These are phyloP conservation scores for Boletus insuetus DNA, from an alignment of 768 basidiomycete species.

Conservation along the genomic window DNA sequence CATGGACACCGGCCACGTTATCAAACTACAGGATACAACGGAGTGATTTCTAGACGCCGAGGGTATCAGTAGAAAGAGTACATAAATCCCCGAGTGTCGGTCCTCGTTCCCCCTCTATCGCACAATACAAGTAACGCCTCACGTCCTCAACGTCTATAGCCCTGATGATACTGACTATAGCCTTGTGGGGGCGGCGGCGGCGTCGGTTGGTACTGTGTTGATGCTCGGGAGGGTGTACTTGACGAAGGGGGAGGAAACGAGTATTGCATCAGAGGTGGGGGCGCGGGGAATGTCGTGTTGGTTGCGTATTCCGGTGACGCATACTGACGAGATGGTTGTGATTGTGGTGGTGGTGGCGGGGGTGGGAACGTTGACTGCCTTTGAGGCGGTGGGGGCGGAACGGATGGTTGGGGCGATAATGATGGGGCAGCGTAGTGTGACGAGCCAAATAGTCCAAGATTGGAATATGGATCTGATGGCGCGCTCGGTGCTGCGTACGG, in stretches of 20 bases:
- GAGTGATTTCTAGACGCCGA: background rate
- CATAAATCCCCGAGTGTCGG: background rate
- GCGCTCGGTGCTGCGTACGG: constrained; percentile 22
- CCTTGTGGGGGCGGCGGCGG: constrained; percentile 34
- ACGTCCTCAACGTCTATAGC: constrained; percentile 26
- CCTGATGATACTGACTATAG: constrained; percentile 28
- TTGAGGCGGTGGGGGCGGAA: constrained; percentile 21
- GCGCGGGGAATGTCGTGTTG: constrained; percentile 24
- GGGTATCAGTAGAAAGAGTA: background rate
- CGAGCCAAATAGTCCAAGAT: constrained; percentile 28
- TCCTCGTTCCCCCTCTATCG: background rate
- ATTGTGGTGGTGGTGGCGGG: constrained; percentile 15
- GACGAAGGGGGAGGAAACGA: constrained; percentile 18
- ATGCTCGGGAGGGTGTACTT: constrained; percentile 12
- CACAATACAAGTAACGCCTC: background rate
- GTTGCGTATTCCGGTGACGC: constrained; percentile 9
- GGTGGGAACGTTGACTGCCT: constrained; percentile 26
- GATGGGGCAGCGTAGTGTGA: constrained; percentile 8
- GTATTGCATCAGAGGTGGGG: constrained; percentile 27
- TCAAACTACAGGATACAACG: background rate
- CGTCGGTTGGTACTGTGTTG: constrained; percentile 26
- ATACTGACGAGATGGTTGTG: constrained; percentile 24
- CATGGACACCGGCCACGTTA: too few species aligned
- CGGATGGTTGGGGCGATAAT: constrained; percentile 3
- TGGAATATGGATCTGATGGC: constrained; percentile 37